Conservation (phyloP, 768 basidiomycete genomes). For the Hysterangium stoloniferum region DNA sequence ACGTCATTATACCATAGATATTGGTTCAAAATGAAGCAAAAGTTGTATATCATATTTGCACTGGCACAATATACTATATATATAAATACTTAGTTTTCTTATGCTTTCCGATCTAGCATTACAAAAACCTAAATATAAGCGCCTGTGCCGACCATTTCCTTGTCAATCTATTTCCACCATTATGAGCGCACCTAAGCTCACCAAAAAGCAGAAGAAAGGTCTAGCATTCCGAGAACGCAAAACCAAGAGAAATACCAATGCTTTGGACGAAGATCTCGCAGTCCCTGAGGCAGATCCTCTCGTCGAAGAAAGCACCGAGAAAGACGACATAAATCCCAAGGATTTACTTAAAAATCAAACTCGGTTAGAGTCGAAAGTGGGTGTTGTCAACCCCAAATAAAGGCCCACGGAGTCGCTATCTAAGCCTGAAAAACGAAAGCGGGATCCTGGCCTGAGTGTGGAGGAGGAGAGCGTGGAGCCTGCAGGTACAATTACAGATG, state of each 20-base stretch:
- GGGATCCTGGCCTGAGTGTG: constrained; percentile 21
- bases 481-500: background rate
- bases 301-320: constrained; percentile 49
- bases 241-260: constrained; percentile 37
- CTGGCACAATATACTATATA: no score
- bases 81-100: no score
- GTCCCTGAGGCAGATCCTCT: constrained; percentile 35
- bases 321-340: constrained; percentile 41
- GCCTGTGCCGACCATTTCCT: background rate
- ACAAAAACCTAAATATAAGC: no score
- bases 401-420: no score
- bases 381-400: constrained; percentile 14
- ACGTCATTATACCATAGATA: no score
- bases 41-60: no score
- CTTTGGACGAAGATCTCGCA: constrained; percentile 37
- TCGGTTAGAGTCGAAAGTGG: constrained; percentile 21
- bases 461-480: background rate
- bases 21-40: no score
- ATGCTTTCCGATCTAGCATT: no score
- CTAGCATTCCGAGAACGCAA: constrained; percentile 73
- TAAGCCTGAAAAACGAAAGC: constrained; percentile 27
- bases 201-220: constrained; percentile 90
- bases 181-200: constrained; percentile 44
- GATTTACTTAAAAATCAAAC: constrained; percentile 32
- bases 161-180: constrained; percentile 19